These are phyloP conservation scores for Calcarisporium arbuscula DNA, from an alignment of 2,329 filamentous ascomycete genomes.

Conservation along the genomic window DNA sequence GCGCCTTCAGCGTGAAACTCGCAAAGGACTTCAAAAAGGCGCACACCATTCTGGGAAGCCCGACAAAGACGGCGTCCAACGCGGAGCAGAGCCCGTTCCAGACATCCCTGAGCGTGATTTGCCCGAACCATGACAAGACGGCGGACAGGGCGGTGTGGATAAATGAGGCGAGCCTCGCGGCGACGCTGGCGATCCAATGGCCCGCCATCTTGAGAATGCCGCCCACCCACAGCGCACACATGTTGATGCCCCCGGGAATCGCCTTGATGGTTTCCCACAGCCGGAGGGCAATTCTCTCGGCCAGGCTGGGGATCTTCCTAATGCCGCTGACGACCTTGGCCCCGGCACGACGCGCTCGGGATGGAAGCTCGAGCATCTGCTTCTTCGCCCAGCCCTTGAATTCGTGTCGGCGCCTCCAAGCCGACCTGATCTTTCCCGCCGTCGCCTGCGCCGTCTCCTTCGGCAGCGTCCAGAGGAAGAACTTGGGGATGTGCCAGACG, in stretches of 20 bases:
- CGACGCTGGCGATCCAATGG: conserved; percentile 16
- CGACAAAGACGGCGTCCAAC: conserved; percentile 24
- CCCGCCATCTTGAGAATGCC: conserved; percentile 19
- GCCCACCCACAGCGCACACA: conserved; percentile 22
- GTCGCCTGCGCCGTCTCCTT: conserved; percentile 13
- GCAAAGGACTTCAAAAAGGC: conserved; percentile 17
- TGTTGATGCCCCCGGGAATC: conserved; percentile 19
- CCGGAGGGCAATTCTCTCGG: conserved; percentile 11
- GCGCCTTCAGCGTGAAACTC: conserved; percentile 16
- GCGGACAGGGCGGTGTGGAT: conserved; percentile 30
- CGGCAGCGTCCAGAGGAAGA: conserved; percentile 20
- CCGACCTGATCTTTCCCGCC: no score
- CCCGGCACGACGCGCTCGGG: conserved; percentile 13
- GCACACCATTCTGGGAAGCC: conserved; percentile 20
- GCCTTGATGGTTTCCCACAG: conserved; percentile 14
- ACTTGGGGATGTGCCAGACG: conserved; percentile 23
- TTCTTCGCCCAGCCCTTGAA: conserved; percentile 24
- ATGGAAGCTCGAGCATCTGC: conserved; percentile 20
- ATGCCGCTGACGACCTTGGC: conserved; percentile 11
- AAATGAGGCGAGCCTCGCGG: conserved; percentile 22
- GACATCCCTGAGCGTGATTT: conserved; percentile 32
- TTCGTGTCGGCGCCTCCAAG: conserved; percentile 20
- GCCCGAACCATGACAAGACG: conserved; percentile 24
- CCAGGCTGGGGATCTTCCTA: conserved; percentile 17
- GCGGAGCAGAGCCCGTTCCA: conserved; percentile 27